phyloP scores from a whole-genome alignment of 2,329 filamentous ascomycete genomes.

The Cladosporium colombiae region DNA sequence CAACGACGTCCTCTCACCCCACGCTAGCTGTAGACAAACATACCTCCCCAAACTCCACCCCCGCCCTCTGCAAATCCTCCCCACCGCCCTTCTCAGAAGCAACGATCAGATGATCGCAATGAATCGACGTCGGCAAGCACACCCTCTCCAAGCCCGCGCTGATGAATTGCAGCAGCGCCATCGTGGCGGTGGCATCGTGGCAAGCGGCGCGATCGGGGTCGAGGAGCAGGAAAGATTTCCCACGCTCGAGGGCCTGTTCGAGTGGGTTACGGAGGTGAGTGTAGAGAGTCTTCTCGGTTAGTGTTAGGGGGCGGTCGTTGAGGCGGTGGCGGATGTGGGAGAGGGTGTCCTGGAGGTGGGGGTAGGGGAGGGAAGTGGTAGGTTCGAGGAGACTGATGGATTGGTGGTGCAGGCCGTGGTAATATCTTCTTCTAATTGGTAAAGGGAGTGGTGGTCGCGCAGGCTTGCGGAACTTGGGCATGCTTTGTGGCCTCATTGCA shows the following conservation, averaged over 20 bases:
- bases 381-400: conserved; percentile 92
- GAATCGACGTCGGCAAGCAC: conserved; percentile 90
- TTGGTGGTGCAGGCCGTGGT: not conserved
- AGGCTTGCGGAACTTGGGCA: not conserved
- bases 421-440: not conserved
- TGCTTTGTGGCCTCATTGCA: not conserved
- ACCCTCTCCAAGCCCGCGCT: conserved; percentile 94
- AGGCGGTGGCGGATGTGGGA: conserved; percentile 83
- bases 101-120: conserved; percentile 99
- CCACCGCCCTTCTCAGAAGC: conserved; percentile 80
- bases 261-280: conserved; percentile 97
- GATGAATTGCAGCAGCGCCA: conserved; percentile 99
- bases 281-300: conserved; percentile 98
- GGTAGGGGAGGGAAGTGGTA: conserved; percentile 96
- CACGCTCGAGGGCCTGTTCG: conserved; percentile 92
- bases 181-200: conserved; percentile 99
- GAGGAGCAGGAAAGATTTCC: conserved; percentile 92
- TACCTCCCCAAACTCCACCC: conserved; percentile 38
- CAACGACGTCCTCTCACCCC: too few relatives aligned
- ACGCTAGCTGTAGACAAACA: too few relatives aligned
- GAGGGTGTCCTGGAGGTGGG: conserved; percentile 98
- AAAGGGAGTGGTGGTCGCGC: not conserved
- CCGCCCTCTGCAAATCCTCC: conserved; percentile 88
- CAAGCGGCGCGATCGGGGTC: conserved; percentile 96
- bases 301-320: conserved; percentile 91